Evolutionary conservation across 768 basidiomycete species (phyloP), one percentile per base, ranked within the genome.

Genomic region (Porphyrellus cyaneotinctus): DNA sequence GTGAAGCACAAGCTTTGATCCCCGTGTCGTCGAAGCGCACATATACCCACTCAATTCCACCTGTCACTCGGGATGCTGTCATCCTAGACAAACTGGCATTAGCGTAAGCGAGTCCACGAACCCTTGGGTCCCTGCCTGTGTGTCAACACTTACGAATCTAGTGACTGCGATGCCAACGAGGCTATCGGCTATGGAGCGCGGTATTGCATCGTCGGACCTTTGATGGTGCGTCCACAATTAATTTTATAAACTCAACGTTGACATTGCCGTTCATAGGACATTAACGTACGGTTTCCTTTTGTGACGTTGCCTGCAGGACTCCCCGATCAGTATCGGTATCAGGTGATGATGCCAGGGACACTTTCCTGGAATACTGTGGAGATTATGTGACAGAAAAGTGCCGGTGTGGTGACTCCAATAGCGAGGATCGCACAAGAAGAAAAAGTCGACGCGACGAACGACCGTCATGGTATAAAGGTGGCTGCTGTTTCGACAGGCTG

Each of bases 61-160:
- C 49, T 43, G 28, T 56, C 54, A 22, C 33, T 41, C 66, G 64
- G 65, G 59, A 68, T 68, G 65, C 62, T 68, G 67, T 60, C 56
- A 66, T 53, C 43, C 38, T 38, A 6, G 43, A 46, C 46, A 59
- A 67, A 61, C 47, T 13, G 38, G 58, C 54, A 47, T 59, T 46
- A 59, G 63, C 49, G 49, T 48, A 51, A 54, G 51, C 49, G 45
- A 38, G 48, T 28, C 43, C 52, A 37, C 49, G 43, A 53, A 50
- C 53, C 61, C 65, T 65, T 64, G 69, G 64, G 38, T 62, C 20
- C 31, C 52, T 58, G 51, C 46, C 56, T 47, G 54, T 64, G 53
- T 47, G 53, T 60, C 44, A 44, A 52, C 33, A 32, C 52, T 53
- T 56, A 47, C 53, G 43, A 48, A 46, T 30, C 54, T 26, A 50